These are phyloP conservation scores for Vitis hybrid DNA, from an alignment of 177 flowering plant genomes.

Conservation along the genomic window DNA sequence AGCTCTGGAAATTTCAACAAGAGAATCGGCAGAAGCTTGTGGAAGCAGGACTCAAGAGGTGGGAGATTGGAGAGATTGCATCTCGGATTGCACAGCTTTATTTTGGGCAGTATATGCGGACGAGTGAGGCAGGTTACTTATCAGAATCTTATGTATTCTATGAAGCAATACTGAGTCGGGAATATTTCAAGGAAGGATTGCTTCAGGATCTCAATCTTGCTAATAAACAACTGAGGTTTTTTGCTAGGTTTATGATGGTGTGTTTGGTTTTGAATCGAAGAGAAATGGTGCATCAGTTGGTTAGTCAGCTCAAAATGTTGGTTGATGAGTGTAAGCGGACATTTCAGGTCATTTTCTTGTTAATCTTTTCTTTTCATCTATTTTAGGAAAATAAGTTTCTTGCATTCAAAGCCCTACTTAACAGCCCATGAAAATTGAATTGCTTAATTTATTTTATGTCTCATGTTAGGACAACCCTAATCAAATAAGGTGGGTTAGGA, in stretches of 20 bases:
- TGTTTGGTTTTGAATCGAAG: constrained; percentile 76
- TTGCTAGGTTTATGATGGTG: constrained; percentile 82
- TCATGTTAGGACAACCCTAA: too few relatives aligned
- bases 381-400: neutral
- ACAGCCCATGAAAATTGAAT: too few relatives aligned
- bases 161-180: constrained; percentile 83
- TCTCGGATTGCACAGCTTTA: constrained; percentile 92
- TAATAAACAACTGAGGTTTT: constrained; percentile 81
- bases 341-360: constrained; percentile 58
- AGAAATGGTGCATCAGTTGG: constrained; percentile 74
- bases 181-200: constrained; percentile 84
- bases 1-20: constrained; percentile 92
- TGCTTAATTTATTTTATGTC: too few relatives aligned
- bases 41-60: constrained; percentile 84
- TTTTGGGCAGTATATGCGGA: constrained; percentile 82
- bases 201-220: constrained; percentile 63
- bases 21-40: constrained; percentile 86
- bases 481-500: too few relatives aligned
- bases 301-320: constrained; percentile 60
- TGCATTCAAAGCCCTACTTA: neutral
- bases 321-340: constrained; percentile 78
- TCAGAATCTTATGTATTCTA: constrained; percentile 82
- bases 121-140: constrained; percentile 75
- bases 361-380: neutral
- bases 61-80: constrained; percentile 98